Evolutionary conservation across 345 rosid genomes (phyloP).

Genomic region (Syzygium aqueum): DNA sequence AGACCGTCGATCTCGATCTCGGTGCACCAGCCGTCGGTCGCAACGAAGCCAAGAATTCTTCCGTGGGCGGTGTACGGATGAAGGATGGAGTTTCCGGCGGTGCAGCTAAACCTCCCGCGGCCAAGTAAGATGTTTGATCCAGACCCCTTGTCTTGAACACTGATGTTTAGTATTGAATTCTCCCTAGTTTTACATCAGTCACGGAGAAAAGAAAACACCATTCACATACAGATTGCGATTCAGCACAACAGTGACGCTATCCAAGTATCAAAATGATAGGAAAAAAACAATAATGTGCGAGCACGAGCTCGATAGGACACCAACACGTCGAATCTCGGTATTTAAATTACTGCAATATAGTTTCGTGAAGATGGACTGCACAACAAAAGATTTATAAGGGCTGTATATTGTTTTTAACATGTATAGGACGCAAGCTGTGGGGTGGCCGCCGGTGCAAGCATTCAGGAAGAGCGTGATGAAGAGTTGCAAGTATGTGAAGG

Average conservation of each 20-base stretch:
- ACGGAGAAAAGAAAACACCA: neutral
- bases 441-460: constrained; percentile 73
- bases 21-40: neutral
- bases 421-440: constrained; percentile 45
- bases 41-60: neutral
- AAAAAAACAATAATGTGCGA: neutral
- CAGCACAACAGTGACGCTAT: neutral
- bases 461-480: constrained; percentile 15
- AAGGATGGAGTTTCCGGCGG: constrained; percentile 6
- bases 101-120: constrained; percentile 13
- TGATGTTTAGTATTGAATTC: neutral
- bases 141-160: neutral
- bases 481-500: constrained; percentile 54
- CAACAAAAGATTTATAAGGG: neutral
- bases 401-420: neutral
- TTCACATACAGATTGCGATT: neutral
- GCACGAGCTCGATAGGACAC: neutral
- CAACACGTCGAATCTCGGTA: neutral
- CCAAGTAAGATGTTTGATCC: constrained; percentile 19
- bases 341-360: neutral
- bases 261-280: neutral
- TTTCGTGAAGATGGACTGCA: neutral
- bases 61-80: neutral
- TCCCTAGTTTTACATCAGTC: neutral
- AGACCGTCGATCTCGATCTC: neutral